Percentiles rank a stretch among this genome's conserved stretches.
phyloP scores from a whole-genome alignment of 257 asterid species.

The Solanum acaule region DNA sequence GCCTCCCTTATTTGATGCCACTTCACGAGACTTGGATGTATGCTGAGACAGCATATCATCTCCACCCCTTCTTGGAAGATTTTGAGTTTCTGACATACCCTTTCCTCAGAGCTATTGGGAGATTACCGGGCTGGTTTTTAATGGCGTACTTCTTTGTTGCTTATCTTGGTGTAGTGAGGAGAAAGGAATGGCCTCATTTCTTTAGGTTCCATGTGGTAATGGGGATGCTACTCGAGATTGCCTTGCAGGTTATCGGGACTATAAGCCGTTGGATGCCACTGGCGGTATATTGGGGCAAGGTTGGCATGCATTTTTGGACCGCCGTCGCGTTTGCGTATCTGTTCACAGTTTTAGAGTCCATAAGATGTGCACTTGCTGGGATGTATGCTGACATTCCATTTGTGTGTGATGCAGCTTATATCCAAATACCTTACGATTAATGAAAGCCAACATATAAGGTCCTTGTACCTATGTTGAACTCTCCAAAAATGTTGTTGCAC shows the following conservation, averaged over 20 bases:
- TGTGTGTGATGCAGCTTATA: conserved; percentile 87
- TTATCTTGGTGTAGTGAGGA: conserved; percentile 80
- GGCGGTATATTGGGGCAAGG: conserved; percentile 69
- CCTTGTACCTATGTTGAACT: not conserved
- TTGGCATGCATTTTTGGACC: conserved; percentile 88
- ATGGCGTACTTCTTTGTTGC: conserved; percentile 83
- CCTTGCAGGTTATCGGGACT: conserved; percentile 72
- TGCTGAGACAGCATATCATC: conserved; percentile 75
- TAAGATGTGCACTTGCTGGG: conserved; percentile 76
- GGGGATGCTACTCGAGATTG: conserved; percentile 87
- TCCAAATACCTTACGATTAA: conserved; percentile 82
- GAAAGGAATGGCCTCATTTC: conserved; percentile 96
- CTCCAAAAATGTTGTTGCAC: not conserved
- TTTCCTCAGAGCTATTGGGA: conserved; percentile 51
- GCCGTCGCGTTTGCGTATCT: conserved; percentile 55
- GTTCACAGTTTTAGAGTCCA: conserved; percentile 78
- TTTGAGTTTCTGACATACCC: conserved; percentile 66
- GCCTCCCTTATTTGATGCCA: conserved; percentile 88
- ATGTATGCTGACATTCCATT: conserved; percentile 88
- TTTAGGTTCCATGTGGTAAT: conserved; percentile 81
- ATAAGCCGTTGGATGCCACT: conserved; percentile 86
- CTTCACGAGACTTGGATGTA: conserved; percentile 94
- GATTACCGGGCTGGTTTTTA: conserved; percentile 77
- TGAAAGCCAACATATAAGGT: not conserved
- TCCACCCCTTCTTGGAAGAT: conserved; percentile 67